Evolutionary conservation across 1,284 basidiomycete genomes (phyloP), one percentile per base, ranked within the genome.

Genomic region (Trichosporon sp.): DNA sequence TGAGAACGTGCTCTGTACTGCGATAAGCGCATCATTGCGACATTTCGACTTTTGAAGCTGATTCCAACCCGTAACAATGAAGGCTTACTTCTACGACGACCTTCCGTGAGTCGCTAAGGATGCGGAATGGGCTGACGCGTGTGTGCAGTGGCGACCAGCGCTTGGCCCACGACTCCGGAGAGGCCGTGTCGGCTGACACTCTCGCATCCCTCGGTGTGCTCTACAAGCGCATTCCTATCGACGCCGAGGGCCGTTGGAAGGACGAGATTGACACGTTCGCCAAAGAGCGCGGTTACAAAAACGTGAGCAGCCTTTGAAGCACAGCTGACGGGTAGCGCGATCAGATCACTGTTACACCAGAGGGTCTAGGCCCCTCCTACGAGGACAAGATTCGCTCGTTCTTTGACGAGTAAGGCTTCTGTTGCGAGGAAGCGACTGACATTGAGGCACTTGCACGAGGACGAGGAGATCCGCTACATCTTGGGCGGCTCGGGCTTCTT

Each of bases 401-500:
- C 81, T 94, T 90, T 74, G 84, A 88, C 66, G 89, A 91, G 89
- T 91, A 69, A 70, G 87, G n/a, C n/a, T n/a, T 80, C 58, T 6
- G 0, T 4, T 2, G 23, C 32, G 33, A 2, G 19, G 23, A 37
- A 8, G 5, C 14, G 10, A 36, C 61, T 66, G 32, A 63, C 66
- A 8, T 19, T 64, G 10, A 91, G 89, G 73, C 91, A 93, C 71
- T 84, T 94, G 81, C 92, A 94, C 71, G 91, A 94, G 78, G 92
- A 94, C 71, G 91, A 94, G 77, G 92, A 94, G 80, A 93, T 93
- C 70, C 84, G 92, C 16, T 95, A 90, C 75, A 87, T 94, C 69
- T 83, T 90, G 44, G 84, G 85, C 0, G 92, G 92, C 7, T 87
- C 86, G 54, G 91, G 91, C 0, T 95, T 87, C 82, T 95, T 94